Evolutionary conservation across 495 filamentous ascomycete species (phyloP).

Genomic region (Aspergillus baeticus): DNA sequence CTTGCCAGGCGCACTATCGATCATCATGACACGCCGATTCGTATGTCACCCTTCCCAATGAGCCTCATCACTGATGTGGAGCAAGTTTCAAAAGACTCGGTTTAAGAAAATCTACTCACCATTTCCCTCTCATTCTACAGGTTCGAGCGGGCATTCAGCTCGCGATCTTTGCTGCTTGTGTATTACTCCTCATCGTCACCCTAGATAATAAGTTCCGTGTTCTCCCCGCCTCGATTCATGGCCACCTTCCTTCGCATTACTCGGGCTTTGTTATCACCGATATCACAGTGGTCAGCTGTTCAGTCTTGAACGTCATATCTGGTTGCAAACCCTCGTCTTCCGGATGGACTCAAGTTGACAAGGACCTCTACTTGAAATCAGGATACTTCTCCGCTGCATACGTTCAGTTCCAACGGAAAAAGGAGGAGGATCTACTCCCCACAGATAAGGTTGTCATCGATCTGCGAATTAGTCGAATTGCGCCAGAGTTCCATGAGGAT

Average conservation of each 20-base stretch:
- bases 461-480: slow-evolving; percentile 72
- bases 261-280: slow-evolving; percentile 83
- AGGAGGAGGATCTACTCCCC: slow-evolving; percentile 75
- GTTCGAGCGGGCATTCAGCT: slow-evolving; percentile 86
- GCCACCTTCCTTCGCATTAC: slow-evolving; percentile 78
- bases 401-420: slow-evolving; percentile 80
- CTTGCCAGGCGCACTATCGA: slow-evolving; percentile 32
- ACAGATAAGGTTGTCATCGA: slow-evolving; percentile 83
- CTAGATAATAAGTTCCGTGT: slow-evolving; percentile 81
- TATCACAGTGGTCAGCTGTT: slow-evolving; percentile 79
- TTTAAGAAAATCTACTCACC: slow-evolving; percentile 1
- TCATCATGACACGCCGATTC: slow-evolving; percentile 49
- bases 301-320: slow-evolving; percentile 69
- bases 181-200: slow-evolving; percentile 68
- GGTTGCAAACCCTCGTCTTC: slow-evolving; percentile 75
- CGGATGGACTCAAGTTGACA: slow-evolving; percentile 82
- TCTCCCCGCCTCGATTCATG: slow-evolving; percentile 77
- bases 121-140: slow-evolving; percentile 18
- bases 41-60: slow-evolving; percentile 25
- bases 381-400: slow-evolving; percentile 77
- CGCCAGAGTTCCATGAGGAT: slow-evolving; percentile 62
- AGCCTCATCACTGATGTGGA: background rate
- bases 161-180: slow-evolving; percentile 60
- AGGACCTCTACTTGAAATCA: slow-evolving; percentile 81
- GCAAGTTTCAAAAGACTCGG: background rate